Conservation (phyloP, 306 rosid genomes). For the Prunus mongolica region DNA sequence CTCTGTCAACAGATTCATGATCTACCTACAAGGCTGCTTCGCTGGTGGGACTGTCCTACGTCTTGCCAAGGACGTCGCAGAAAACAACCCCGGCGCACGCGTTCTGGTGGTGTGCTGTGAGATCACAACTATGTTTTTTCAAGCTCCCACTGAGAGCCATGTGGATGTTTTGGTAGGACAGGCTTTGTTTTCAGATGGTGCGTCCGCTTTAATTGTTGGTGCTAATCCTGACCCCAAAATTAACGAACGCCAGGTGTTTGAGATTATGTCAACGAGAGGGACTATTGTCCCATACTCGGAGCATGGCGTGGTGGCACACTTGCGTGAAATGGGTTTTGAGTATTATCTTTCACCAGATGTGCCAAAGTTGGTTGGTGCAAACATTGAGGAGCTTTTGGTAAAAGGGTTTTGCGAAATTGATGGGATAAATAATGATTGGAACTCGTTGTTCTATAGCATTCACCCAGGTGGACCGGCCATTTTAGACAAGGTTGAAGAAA, state of each 20-base stretch:
- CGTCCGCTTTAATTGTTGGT: constrained; percentile 29
- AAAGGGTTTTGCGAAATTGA: constrained; percentile 5
- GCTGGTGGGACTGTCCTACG: constrained; percentile 39
- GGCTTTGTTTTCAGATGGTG: constrained; percentile 40
- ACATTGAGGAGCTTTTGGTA: constrained; percentile 16
- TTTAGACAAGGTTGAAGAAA: constrained; percentile 20
- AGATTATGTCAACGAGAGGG: not conserved
- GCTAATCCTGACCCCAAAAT: not conserved
- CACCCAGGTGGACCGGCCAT: constrained; percentile 38
- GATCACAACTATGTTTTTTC: too few relatives aligned
- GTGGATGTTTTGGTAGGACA: constrained; percentile 39
- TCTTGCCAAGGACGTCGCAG: constrained; percentile 33
- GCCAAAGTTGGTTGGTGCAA: constrained; percentile 14
- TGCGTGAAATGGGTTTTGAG: constrained; percentile 36
- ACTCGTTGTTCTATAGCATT: constrained; percentile 22
- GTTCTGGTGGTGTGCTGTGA: constrained; percentile 31
- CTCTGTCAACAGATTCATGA: constrained; percentile 31
- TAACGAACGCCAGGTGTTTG: constrained; percentile 27
- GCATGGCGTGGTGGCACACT: constrained; percentile 29
- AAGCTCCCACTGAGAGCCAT: constrained; percentile 3
- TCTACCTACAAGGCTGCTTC: constrained; percentile 37
- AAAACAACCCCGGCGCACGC: constrained; percentile 31
- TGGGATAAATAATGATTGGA: constrained; percentile 28
- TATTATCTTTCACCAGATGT: constrained; percentile 15
- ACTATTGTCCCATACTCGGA: constrained; percentile 28